phyloP scores from a whole-genome alignment of 208 protist species.

The Zelonia costaricensis region DNA sequence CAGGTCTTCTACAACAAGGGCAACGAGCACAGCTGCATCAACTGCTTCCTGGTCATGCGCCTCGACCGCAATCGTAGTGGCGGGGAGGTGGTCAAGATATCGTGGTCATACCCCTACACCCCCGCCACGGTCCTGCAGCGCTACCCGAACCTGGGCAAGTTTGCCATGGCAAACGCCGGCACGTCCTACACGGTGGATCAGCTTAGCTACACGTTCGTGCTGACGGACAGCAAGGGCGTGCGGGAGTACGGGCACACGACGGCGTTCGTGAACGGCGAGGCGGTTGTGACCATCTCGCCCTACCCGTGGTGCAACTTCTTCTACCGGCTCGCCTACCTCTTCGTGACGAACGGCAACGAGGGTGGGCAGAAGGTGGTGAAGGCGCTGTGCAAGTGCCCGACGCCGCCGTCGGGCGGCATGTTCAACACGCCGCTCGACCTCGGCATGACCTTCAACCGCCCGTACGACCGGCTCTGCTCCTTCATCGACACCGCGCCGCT shows the following conservation, averaged over 20 bases:
- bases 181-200: slow-evolving; percentile 62
- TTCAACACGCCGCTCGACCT: slow-evolving; percentile 47
- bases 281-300: slow-evolving; percentile 54
- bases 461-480: slow-evolving; percentile 77
- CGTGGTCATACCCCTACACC: slow-evolving; percentile 64
- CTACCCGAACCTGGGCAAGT: slow-evolving; percentile 68
- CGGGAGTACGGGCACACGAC: slow-evolving; percentile 78
- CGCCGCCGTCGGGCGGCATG: slow-evolving; percentile 65
- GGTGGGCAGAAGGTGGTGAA: slow-evolving; percentile 43
- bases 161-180: slow-evolving; percentile 53
- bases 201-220: slow-evolving; percentile 73
- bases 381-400: slow-evolving; percentile 44
- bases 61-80: slow-evolving; percentile 19
- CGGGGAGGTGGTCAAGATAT: slow-evolving; percentile 26
- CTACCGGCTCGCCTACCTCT: slow-evolving; percentile 57
- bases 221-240: slow-evolving; percentile 70
- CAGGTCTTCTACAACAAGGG: slow-evolving; percentile 67
- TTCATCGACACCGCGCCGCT: slow-evolving; percentile 84
- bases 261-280: slow-evolving; percentile 70
- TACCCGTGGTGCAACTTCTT: slow-evolving; percentile 89
- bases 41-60: slow-evolving; percentile 49
- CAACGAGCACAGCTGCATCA: slow-evolving; percentile 51
- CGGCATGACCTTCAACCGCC: slow-evolving; percentile 53
- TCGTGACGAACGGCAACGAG: slow-evolving; percentile 47
- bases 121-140: slow-evolving; percentile 20